Percentiles rank a stretch among this genome's conserved stretches.
Conservation (phyloP, 768 basidiomycete genomes). For the Auricularia auricula-judae region DNA sequence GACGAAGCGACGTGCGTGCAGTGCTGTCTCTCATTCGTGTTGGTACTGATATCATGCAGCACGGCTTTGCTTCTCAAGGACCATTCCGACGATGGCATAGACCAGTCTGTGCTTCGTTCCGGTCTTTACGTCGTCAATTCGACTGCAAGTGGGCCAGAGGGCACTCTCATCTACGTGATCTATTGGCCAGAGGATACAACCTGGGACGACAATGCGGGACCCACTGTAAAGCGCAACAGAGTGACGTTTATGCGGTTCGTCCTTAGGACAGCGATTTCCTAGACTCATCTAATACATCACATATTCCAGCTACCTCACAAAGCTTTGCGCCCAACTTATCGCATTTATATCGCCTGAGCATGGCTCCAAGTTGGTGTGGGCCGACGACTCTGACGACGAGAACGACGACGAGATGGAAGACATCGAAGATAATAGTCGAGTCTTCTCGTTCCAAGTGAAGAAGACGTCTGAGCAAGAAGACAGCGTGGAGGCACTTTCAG, state of each 20-base stretch:
- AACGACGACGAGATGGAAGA: constrained; percentile 18
- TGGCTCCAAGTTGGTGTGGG: constrained; percentile 33
- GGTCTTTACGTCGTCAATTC: constrained; percentile 37
- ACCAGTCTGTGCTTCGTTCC: constrained; percentile 28
- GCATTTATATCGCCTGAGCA: constrained; percentile 41
- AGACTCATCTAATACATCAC: neutral
- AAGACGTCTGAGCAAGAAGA: constrained; percentile 49
- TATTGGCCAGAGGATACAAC: constrained; percentile 55
- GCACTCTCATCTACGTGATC: constrained; percentile 31
- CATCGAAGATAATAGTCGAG: constrained; percentile 32
- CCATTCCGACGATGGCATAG: neutral
- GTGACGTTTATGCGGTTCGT: constrained; percentile 51
- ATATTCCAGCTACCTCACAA: constrained; percentile 40
- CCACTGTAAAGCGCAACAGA: constrained; percentile 38
- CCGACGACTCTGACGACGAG: constrained; percentile 19
- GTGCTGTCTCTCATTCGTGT: neutral
- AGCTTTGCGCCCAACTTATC: constrained; percentile 46
- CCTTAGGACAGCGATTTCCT: neutral
- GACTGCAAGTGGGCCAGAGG: constrained; percentile 4
- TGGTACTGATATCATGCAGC: neutral
- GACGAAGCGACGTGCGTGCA: constrained; percentile 29
- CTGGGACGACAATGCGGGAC: constrained; percentile 39
- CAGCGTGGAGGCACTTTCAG: constrained; percentile 28
- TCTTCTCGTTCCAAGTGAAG: constrained; percentile 42
- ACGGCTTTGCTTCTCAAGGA: neutral